A percentile compares a stretch with the other conserved stretches of the same genome.
Evolutionary conservation across 345 rosid genomes (phyloP).

Genomic region (Dovyalis caffra): DNA sequence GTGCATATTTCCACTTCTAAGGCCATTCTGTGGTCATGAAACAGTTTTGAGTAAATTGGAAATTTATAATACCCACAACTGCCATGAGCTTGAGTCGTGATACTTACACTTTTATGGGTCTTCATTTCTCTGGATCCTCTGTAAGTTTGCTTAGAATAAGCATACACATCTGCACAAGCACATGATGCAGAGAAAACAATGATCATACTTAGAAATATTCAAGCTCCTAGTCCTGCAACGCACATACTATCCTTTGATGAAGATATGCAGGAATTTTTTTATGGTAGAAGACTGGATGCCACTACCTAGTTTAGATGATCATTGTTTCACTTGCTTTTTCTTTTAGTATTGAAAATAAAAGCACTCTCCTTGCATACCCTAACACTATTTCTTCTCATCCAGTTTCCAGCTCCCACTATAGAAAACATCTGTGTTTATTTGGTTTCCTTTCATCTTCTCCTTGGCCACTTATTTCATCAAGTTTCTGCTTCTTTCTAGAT

Average conservation of each 20-base stretch:
- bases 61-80: slow-evolving; percentile 9
- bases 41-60: slow-evolving; percentile 12
- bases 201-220: not conserved
- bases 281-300: not conserved
- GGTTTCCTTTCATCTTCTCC: too few relatives aligned
- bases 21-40: slow-evolving; percentile 41
- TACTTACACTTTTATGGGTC: slow-evolving; percentile 50
- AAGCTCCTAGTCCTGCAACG: not conserved
- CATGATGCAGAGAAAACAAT: slow-evolving; percentile 3
- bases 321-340: not conserved
- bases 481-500: too few relatives aligned
- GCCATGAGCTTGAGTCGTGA: not conserved
- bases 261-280: not conserved
- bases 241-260: not conserved
- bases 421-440: too few relatives aligned
- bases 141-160: slow-evolving; percentile 42
- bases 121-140: slow-evolving; percentile 47
- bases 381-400: too few relatives aligned
- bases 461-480: too few relatives aligned
- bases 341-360: not conserved
- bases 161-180: slow-evolving; percentile 50
- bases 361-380: not conserved
- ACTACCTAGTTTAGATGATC: not conserved
- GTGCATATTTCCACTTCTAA: slow-evolving; percentile 28
- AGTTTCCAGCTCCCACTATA: too few relatives aligned